A percentile compares a stretch with the other conserved stretches of the same genome.
phyloP scores from a whole-genome alignment of 345 rosid species.

The Erucastrum elatum region DNA sequence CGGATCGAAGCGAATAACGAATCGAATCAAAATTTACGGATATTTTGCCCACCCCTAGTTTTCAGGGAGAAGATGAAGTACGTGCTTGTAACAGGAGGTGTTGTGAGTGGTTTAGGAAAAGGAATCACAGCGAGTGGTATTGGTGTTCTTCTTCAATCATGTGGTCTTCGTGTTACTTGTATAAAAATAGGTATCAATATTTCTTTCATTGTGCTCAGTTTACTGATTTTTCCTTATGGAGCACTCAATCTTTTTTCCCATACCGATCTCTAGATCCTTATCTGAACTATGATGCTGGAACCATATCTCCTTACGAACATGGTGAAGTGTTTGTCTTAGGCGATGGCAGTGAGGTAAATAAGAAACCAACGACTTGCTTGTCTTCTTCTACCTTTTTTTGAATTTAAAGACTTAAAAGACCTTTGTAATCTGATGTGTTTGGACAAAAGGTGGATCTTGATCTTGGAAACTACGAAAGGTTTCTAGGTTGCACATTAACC shows the following conservation, averaged over 20 bases:
- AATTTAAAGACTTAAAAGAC: background rate
- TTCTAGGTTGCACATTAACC: slow-evolving; percentile 54
- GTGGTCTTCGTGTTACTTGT: slow-evolving; percentile 77
- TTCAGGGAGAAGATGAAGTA: slow-evolving; percentile 44
- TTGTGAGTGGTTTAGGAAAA: slow-evolving; percentile 63
- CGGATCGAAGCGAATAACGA: too few relatives aligned
- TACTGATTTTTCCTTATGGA: slow-evolving; percentile 1
- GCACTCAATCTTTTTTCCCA: background rate
- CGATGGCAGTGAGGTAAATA: slow-evolving; percentile 89
- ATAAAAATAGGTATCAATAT: slow-evolving; percentile 57
- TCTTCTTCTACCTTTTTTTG: background rate
- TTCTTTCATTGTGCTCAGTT: background rate
- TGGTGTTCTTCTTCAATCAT: slow-evolving; percentile 62
- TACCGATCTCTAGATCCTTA: slow-evolving; percentile 65
- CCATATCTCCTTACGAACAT: slow-evolving; percentile 92
- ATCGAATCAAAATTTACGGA: too few relatives aligned
- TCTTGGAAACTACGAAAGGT: slow-evolving; percentile 78
- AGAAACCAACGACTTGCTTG: background rate
- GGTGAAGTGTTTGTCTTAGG: slow-evolving; percentile 92
- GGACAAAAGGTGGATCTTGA: slow-evolving; percentile 61
- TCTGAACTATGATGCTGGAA: slow-evolving; percentile 85
- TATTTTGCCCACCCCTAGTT: too few relatives aligned
- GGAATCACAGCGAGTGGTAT: slow-evolving; percentile 64
- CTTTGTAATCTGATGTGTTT: background rate
- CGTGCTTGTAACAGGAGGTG: slow-evolving; percentile 61